Evolutionary conservation across 2,329 filamentous ascomycete species (phyloP).

Genomic region (Colletotrichum somersetense): DNA sequence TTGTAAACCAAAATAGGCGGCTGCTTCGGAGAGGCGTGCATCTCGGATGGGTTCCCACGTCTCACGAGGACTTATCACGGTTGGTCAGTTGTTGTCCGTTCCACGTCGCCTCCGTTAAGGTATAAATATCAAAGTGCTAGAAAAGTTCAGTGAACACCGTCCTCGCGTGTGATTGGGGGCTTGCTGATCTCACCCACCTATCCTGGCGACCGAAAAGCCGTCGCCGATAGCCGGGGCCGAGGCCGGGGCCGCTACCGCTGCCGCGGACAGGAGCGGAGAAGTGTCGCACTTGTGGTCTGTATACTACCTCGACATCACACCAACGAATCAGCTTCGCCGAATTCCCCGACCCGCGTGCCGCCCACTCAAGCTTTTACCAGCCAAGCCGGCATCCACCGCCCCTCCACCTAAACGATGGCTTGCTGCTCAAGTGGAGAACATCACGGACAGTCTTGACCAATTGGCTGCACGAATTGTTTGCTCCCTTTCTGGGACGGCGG

Average conservation of each 20-base stretch:
- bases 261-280: constrained; percentile 21
- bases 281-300: not conserved
- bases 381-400: constrained; percentile 34
- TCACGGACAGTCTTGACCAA: constrained; percentile 19
- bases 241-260: not conserved
- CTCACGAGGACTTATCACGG: not conserved
- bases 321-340: constrained; percentile 11
- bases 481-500: not conserved
- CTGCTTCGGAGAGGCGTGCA: not conserved
- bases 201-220: not conserved
- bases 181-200: not conserved
- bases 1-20: not conserved
- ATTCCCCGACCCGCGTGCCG: constrained; percentile 18
- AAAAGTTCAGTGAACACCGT: not conserved
- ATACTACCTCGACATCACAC: not conserved
- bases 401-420: constrained; percentile 36
- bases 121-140: not conserved
- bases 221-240: constrained; percentile 17
- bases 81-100: not conserved
- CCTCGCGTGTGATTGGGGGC: not conserved
- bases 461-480: constrained; percentile 17
- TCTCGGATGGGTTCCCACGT: not conserved
- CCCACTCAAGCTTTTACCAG: constrained; percentile 35
- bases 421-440: constrained; percentile 24
- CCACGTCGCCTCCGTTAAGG: not conserved